Conservation (phyloP, 2,329 filamentous ascomycete genomes). For the Ceratocystis harringtonii region DNA sequence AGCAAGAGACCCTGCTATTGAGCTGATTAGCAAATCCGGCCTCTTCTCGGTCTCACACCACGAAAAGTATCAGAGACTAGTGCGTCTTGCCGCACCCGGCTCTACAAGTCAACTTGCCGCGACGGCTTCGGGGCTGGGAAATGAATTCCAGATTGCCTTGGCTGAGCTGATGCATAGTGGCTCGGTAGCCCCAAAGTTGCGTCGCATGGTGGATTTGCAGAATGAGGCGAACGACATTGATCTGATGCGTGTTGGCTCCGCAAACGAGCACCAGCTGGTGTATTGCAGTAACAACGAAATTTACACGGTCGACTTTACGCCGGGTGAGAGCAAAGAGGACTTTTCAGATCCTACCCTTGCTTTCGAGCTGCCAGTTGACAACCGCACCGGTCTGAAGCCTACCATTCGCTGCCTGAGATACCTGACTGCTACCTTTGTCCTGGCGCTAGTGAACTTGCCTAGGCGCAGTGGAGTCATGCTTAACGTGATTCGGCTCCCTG, state of each 20-base stretch:
- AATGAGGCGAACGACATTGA: constrained; percentile 54
- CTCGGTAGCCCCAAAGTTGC: constrained; percentile 29
- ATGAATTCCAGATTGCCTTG: constrained; percentile 61
- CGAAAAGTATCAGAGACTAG: constrained; percentile 44
- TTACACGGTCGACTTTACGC: constrained; percentile 46
- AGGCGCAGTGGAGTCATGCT: constrained; percentile 42
- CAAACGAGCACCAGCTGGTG: constrained; percentile 52
- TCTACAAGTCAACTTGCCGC: constrained; percentile 54
- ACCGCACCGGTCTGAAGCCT: constrained; percentile 31
- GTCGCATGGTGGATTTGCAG: constrained; percentile 35
- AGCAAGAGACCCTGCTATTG: constrained; percentile 22
- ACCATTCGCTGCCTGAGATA: constrained; percentile 45
- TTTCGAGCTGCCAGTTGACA: constrained; percentile 41
- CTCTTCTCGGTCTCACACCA: constrained; percentile 37
- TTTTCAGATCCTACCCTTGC: constrained; percentile 30
- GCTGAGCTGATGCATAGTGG: constrained; percentile 50
- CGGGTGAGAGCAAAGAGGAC: constrained; percentile 27
- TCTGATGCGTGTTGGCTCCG: constrained; percentile 42
- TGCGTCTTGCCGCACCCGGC: constrained; percentile 38
- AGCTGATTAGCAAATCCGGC: constrained; percentile 35
- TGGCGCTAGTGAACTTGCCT: constrained; percentile 44
- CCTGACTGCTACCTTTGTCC: constrained; percentile 40
- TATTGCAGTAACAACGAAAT: constrained; percentile 69
- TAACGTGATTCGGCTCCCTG: constrained; percentile 40
- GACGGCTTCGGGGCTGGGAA: constrained; percentile 62